Base-by-base conservation (phyloP, 306 rosid species). In the Trifolium fragiferum region DNA sequence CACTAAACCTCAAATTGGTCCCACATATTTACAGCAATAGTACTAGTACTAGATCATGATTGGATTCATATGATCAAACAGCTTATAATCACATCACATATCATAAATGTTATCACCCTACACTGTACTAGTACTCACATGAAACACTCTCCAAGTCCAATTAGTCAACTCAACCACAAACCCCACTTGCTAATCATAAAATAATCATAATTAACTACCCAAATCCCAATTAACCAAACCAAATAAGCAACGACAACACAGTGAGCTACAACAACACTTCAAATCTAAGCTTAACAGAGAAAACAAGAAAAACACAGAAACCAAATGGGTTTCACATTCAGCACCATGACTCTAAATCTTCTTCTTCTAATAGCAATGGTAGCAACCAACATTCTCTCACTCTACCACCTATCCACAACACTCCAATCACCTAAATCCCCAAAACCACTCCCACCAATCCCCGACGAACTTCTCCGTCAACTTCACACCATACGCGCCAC, bases 401-500 rank as follows among this genome's bases (percentile, higher is more conserved):
- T 94, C 59, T 94, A 94, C 84, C 97, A 94, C 53, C 93, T 94
- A 59, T 87, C 99, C 8, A 80, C 99, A 74, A 87, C 91, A 1
- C 65, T 86, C 75, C 92, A 87, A 46, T 71, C 89, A 33, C 80
- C 90, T 4, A 89, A 81, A 44, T 74, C 90, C 37, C 83, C 96
- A 0, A 54, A 81, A 14, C 47, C 77, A 57, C 80, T 60, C 2
- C 4, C 74, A 16, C 46, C 25, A 5, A 87, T 94, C 41, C 99
- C 99, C 1, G 96, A 92, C 72, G 86, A 94, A 54, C 91, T 94
- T 23, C 75, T 94, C 64, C 95, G 68, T 73, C 97, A 94, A 73
- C 96, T 94, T 32, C 90, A 89, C 54, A 88, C 96, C 37, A 88
- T 94, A 76, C 97, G 96, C 84, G 96, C 97, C 92, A 87, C 96